These are phyloP conservation scores for Hericium coralloides DNA, from an alignment of 768 basidiomycete genomes.

Conservation along the genomic window DNA sequence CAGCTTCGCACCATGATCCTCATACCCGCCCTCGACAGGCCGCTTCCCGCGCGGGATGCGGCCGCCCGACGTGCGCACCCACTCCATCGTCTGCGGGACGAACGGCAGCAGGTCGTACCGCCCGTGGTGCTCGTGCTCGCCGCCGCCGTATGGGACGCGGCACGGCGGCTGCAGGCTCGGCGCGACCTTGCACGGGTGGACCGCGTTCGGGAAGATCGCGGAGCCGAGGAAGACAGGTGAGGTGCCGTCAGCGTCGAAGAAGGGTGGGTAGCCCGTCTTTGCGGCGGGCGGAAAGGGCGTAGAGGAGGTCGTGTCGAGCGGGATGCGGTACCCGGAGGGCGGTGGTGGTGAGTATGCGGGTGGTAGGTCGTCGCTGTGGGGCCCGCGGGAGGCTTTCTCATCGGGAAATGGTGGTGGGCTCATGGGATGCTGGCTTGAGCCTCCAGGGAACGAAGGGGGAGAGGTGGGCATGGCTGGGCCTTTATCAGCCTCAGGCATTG, in stretches of 20 bases:
- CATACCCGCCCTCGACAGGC: conserved; percentile 69
- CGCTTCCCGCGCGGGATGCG: conserved; percentile 45
- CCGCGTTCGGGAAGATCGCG: conserved; percentile 52
- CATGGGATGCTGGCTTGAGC: neutral
- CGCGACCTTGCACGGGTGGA: conserved; percentile 80
- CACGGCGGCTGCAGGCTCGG: conserved; percentile 43
- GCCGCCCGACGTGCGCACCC: conserved; percentile 54
- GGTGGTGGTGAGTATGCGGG: conserved; percentile 21
- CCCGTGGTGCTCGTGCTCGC: conserved; percentile 50
- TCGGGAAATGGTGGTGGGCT: neutral
- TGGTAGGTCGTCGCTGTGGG: neutral
- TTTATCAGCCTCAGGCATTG: no score
- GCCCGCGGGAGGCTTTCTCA: neutral
- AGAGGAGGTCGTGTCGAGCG: conserved; percentile 29
- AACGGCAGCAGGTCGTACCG: conserved; percentile 73
- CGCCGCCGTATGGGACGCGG: conserved; percentile 56
- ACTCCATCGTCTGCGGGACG: conserved; percentile 61
- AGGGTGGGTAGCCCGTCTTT: conserved; percentile 41
- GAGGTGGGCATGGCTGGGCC: no score
- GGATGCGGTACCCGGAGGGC: conserved; percentile 60
- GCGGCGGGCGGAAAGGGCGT: conserved; percentile 35
- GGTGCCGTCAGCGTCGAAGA: conserved; percentile 44
- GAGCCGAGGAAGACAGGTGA: conserved; percentile 67
- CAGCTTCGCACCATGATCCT: conserved; percentile 54
- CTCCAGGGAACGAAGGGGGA: neutral